Percentiles rank a stretch among this genome's conserved stretches.
Evolutionary conservation across 805 yeast genomes (phyloP).

Genomic region (Yarrowia sp.): DNA sequence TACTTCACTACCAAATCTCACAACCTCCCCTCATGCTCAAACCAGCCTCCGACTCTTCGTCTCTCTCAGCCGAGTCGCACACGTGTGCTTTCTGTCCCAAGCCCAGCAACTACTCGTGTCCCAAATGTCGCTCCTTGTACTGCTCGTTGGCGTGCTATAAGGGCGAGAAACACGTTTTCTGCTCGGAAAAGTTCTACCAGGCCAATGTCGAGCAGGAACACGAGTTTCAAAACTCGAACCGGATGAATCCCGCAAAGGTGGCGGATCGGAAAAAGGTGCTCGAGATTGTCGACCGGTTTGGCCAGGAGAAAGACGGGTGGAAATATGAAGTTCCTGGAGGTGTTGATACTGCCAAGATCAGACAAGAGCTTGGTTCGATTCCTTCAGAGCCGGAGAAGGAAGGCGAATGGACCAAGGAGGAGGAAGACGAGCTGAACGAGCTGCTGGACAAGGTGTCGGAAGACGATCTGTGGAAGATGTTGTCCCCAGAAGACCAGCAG

Average conservation of each 20-base stretch:
- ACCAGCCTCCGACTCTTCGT: neutral
- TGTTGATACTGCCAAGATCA: neutral
- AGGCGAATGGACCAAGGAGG: conserved; percentile 16
- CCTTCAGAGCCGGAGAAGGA: neutral
- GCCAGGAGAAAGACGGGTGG: conserved; percentile 23
- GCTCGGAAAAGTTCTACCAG: conserved; percentile 29
- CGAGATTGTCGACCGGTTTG: conserved; percentile 26
- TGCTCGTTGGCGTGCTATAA: conserved; percentile 30
- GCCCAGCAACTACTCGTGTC: conserved; percentile 29
- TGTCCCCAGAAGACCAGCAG: conserved; percentile 27
- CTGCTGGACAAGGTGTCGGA: conserved; percentile 26
- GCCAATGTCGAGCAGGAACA: conserved; percentile 25
- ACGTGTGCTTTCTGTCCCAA: conserved; percentile 4
- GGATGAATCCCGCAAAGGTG: neutral
- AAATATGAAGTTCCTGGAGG: conserved; percentile 27
- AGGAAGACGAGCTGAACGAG: conserved; percentile 26
- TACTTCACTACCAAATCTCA: neutral
- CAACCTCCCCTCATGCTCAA: neutral
- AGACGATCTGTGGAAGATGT: conserved; percentile 28
- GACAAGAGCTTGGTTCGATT: neutral
- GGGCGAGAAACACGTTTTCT: conserved; percentile 26
- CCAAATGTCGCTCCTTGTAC: conserved; percentile 28
- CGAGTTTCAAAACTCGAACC: neutral
- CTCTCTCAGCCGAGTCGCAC: neutral
- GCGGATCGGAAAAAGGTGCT: conserved; percentile 26